A percentile compares a stretch with the other conserved stretches of the same genome.
phyloP scores from a whole-genome alignment of 208 protist species.

The Wallacemonas sp. region DNA sequence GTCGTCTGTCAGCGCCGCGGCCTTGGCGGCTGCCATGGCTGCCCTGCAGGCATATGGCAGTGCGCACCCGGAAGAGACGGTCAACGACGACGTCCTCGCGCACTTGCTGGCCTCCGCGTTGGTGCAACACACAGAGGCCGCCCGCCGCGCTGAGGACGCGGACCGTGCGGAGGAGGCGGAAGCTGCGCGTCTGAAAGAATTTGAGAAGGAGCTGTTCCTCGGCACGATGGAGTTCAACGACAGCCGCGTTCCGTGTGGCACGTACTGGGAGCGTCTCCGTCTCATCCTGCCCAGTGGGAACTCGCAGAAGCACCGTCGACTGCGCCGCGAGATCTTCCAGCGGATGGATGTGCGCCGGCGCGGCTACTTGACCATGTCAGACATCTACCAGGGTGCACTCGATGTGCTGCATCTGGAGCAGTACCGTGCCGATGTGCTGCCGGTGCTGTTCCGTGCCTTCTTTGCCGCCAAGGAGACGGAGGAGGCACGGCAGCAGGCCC shows the following conservation, averaged over 20 bases:
- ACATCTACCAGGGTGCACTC: constrained; percentile 39
- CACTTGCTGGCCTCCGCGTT: neutral
- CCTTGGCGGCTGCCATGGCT: neutral
- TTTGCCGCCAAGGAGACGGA: constrained; percentile 47
- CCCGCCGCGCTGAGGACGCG: neutral
- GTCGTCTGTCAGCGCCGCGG: neutral
- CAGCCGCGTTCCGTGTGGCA: constrained; percentile 19
- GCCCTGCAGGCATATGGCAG: neutral
- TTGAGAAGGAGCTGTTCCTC: constrained; percentile 13
- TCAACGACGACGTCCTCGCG: constrained; percentile 1
- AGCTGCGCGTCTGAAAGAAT: neutral
- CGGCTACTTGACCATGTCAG: constrained; percentile 40
- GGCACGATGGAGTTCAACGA: constrained; percentile 19
- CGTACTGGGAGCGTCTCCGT: constrained; percentile 59
- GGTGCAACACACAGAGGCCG: constrained; percentile 1
- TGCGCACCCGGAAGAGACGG: neutral
- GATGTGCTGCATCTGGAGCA: constrained; percentile 48
- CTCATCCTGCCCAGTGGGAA: constrained; percentile 44
- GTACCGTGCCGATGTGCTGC: constrained; percentile 49
- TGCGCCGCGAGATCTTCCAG: constrained; percentile 40
- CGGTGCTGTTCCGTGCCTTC: constrained; percentile 47
- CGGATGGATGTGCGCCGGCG: constrained; percentile 37
- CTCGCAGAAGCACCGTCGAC: constrained; percentile 40
- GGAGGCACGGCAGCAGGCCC: no score
- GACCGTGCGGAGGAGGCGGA: constrained; percentile 1